A percentile compares a stretch with the other conserved stretches of the same genome.
Conservation (phyloP, 75 land plant species). For the Chamaecyparis obtusa region DNA sequence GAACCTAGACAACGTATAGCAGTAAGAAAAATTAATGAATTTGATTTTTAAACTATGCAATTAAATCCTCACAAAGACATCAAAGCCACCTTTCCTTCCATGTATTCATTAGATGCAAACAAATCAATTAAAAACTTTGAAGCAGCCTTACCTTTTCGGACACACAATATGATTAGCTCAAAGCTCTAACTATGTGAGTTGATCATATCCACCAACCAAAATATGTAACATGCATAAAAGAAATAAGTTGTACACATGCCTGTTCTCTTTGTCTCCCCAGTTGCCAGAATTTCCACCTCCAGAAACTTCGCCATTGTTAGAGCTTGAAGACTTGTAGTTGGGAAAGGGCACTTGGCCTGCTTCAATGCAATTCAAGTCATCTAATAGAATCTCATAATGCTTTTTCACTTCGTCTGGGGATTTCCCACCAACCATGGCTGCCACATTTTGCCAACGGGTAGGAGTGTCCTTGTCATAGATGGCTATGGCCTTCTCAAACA, state of each 20-base stretch:
- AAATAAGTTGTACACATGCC: background rate
- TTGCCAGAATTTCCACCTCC: background rate
- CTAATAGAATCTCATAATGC: conserved; percentile 14
- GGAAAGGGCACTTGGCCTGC: conserved; percentile 55
- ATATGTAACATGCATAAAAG: background rate
- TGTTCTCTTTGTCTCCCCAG: background rate
- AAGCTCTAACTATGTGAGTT: no score
- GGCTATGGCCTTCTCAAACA: conserved; percentile 66
- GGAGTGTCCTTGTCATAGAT: conserved; percentile 21
- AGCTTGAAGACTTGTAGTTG: conserved; percentile 30
- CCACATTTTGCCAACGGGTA: conserved; percentile 73
- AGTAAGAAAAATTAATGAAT: no score
- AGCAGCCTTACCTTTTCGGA: no score
- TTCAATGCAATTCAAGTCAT: conserved; percentile 63
- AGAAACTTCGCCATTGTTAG: background rate
- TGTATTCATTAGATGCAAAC: no score
- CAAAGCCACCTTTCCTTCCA: no score
- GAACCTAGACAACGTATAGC: no score
- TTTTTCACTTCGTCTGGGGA: conserved; percentile 63
- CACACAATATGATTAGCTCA: no score
- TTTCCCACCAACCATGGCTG: conserved; percentile 65
- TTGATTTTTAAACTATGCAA: no score
- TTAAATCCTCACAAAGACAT: no score
- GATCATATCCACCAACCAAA: background rate
- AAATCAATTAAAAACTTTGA: no score